Evolutionary conservation across 352 stramenopile genomes (phyloP).

Genomic region (Phytopythium chamaehyphon): DNA sequence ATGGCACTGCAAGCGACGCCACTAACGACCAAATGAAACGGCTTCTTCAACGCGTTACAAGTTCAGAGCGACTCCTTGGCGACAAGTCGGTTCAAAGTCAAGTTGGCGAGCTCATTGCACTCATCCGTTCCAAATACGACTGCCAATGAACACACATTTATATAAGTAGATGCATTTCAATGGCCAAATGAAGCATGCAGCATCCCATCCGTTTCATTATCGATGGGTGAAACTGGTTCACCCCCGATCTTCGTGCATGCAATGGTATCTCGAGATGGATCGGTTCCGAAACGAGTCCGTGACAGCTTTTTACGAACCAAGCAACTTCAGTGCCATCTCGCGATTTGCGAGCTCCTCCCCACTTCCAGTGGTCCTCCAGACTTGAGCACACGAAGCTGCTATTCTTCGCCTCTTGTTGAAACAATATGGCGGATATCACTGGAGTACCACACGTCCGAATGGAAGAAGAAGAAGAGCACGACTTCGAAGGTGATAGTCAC

Average conservation of each 20-base stretch:
- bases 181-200: background rate
- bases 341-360: background rate
- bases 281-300: no score
- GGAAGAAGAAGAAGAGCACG: conserved; percentile 2
- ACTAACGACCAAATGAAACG: conserved; percentile 1
- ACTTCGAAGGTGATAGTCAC: background rate
- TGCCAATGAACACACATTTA: no score
- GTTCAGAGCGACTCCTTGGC: background rate
- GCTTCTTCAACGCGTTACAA: background rate
- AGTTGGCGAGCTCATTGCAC: background rate
- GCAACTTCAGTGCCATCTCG: background rate
- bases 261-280: background rate
- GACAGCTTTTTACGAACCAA: no score
- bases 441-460: conserved; percentile 7
- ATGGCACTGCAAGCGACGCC: conserved; percentile 2
- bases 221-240: background rate
- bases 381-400: background rate
- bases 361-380: background rate
- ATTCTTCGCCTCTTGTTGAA: background rate
- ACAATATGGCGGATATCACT: conserved; percentile 1
- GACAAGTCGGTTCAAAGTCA: background rate
- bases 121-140: background rate
- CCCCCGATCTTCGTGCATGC: background rate
- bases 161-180: no score
- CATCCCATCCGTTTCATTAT: conserved; percentile 1